Percentiles rank a stretch among this genome's conserved stretches.
Conservation (phyloP, 83 land plant genomes). For the Picea abies region DNA sequence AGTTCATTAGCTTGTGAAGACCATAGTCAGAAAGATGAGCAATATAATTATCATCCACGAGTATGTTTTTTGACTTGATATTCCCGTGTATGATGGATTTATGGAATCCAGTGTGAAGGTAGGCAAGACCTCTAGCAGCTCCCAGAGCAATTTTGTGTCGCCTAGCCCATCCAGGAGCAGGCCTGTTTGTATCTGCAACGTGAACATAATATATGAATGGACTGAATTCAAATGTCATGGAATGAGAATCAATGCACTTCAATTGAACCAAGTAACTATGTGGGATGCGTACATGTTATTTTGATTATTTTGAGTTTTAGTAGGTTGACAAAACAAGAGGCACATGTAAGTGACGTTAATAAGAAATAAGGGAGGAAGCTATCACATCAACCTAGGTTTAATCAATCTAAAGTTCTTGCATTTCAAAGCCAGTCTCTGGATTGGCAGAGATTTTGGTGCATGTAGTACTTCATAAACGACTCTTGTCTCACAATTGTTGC, state of each 20-base stretch:
- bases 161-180: slow-evolving; percentile 33
- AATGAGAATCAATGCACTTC: neutral
- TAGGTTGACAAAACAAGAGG: too few relatives aligned
- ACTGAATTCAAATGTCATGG: neutral
- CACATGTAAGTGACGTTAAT: too few relatives aligned
- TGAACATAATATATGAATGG: neutral
- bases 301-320: too few relatives aligned
- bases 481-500: too few relatives aligned
- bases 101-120: slow-evolving; percentile 27
- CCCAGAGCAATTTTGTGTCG: slow-evolving; percentile 38
- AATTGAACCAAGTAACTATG: neutral
- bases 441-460: too few relatives aligned
- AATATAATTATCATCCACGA: slow-evolving; percentile 31
- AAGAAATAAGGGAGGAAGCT: too few relatives aligned
- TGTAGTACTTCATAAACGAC: too few relatives aligned
- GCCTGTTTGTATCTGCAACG: slow-evolving; percentile 35
- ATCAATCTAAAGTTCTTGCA: too few relatives aligned
- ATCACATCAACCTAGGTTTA: too few relatives aligned
- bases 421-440: too few relatives aligned
- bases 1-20: slow-evolving; percentile 31
- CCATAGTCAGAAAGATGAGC: slow-evolving; percentile 35
- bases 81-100: slow-evolving; percentile 29
- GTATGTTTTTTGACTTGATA: slow-evolving; percentile 32
- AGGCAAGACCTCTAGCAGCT: slow-evolving; percentile 36
- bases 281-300: neutral